These are phyloP conservation scores for Pulveroboletus sp. DNA, from an alignment of 1,284 basidiomycete species.

Conservation along the genomic window DNA sequence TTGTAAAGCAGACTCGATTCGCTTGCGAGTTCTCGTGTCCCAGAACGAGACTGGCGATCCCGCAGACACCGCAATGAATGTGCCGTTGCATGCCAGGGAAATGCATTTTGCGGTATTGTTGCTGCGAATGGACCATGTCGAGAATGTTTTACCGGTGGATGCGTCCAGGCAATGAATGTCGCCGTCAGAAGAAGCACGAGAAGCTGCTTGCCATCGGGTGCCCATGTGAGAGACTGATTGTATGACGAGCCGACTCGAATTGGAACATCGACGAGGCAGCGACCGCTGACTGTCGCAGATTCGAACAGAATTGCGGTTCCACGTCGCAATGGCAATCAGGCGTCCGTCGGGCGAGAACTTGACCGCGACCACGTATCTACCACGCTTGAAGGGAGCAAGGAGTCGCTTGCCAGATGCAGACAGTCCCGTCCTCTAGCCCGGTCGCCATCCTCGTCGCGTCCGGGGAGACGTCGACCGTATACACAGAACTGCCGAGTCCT, in stretches of 20 bases:
- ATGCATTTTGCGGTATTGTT: background rate
- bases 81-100: background rate
- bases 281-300: slow-evolving; percentile 7
- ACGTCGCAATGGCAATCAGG: slow-evolving; percentile 5
- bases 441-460: background rate
- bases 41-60: background rate
- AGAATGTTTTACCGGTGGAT: background rate
- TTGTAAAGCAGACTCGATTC: background rate
- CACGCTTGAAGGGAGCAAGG: background rate
- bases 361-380: background rate
- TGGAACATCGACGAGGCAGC: background rate
- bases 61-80: background rate
- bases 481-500: background rate
- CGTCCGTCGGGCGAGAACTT: slow-evolving; percentile 14
- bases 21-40: background rate
- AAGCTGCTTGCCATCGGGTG: background rate
- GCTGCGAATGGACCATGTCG: background rate
- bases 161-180: background rate
- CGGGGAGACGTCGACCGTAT: slow-evolving; percentile 3
- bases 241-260: background rate
- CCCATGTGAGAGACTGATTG: slow-evolving; percentile 12
- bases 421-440: slow-evolving; percentile 2
- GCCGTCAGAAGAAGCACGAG: background rate
- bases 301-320: background rate
- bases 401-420: slow-evolving; percentile 7